phyloP scores from a whole-genome alignment of 2,329 filamentous ascomycete species.

The Leptographium flavum region DNA sequence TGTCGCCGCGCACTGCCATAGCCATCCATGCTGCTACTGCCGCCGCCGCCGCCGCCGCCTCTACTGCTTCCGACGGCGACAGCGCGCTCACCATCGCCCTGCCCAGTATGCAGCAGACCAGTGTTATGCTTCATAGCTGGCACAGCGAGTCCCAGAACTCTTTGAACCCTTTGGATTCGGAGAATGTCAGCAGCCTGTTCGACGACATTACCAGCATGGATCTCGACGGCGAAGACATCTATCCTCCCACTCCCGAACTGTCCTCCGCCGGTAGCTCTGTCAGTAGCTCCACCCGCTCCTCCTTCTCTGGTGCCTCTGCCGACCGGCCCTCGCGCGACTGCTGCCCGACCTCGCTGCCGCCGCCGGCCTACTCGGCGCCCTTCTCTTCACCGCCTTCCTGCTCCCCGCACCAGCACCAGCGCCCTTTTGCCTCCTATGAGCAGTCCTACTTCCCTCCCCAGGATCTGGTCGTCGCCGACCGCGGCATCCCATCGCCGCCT shows the following conservation, averaged over 20 bases:
- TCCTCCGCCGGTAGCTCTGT: not conserved
- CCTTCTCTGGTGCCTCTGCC: slow-evolving; percentile 1
- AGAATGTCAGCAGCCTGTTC: not conserved
- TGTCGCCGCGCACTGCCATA: not conserved
- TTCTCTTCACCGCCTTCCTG: not conserved
- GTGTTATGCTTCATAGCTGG: slow-evolving; percentile 9
- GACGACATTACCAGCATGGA: not conserved
- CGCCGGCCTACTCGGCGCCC: slow-evolving; percentile 5
- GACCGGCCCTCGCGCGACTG: not conserved
- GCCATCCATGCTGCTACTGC: not conserved
- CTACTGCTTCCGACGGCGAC: not conserved
- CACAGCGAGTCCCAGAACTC: slow-evolving; percentile 1
- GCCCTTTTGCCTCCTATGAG: slow-evolving; percentile 4
- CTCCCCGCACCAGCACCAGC: not conserved
- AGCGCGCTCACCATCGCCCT: slow-evolving; percentile 3
- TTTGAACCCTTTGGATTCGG: no score
- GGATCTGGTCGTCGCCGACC: not conserved
- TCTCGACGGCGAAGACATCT: not conserved
- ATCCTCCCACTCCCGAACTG: not conserved
- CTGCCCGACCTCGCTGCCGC: slow-evolving; percentile 3
- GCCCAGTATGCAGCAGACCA: slow-evolving; percentile 11
- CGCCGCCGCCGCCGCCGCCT: no score
- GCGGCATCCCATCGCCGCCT: slow-evolving; percentile 9
- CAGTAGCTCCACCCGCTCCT: slow-evolving; percentile 5
- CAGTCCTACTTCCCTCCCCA: slow-evolving; percentile 7